Evolutionary conservation across 2,329 filamentous ascomycete species (phyloP).

Genomic region (Chaetomiaceae sp.): DNA sequence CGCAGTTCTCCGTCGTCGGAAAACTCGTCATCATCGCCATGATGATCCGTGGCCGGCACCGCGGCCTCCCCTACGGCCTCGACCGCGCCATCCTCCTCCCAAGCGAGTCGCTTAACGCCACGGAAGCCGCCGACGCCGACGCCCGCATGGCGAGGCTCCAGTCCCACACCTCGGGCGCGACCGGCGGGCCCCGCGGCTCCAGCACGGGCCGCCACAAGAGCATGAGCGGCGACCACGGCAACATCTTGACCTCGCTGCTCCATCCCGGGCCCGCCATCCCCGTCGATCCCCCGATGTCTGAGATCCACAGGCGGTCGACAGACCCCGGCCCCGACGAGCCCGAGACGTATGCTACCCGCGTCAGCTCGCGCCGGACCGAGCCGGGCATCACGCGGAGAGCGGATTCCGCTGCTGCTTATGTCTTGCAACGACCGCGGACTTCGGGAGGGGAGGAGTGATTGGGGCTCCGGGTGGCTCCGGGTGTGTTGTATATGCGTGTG

Average conservation of each 20-base stretch:
- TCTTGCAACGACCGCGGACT: conserved; percentile 8
- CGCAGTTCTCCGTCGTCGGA: conserved; percentile 70
- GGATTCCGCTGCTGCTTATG: background rate
- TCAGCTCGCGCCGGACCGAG: conserved; percentile 19
- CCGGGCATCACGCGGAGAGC: conserved; percentile 9
- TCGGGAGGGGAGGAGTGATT: conserved; percentile 5
- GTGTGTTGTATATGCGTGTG: too few relatives aligned
- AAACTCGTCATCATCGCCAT: conserved; percentile 66
- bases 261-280: conserved; percentile 44
- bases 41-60: conserved; percentile 65
- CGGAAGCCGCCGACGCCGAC: conserved; percentile 47
- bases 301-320: conserved; percentile 9
- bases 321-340: conserved; percentile 16
- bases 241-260: conserved; percentile 42
- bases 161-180: conserved; percentile 32
- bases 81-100: conserved; percentile 57
- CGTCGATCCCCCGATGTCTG: conserved; percentile 18
- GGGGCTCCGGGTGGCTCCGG: too few relatives aligned
- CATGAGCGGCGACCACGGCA: conserved; percentile 38
- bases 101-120: conserved; percentile 51
- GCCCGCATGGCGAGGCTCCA: conserved; percentile 32
- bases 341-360: conserved; percentile 14
- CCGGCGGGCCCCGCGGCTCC: conserved; percentile 28
- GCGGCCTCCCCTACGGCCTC: conserved; percentile 62
- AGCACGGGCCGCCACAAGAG: conserved; percentile 34